phyloP scores from a whole-genome alignment of 495 filamentous ascomycete genomes.

The Talaromyces borbonicus region DNA sequence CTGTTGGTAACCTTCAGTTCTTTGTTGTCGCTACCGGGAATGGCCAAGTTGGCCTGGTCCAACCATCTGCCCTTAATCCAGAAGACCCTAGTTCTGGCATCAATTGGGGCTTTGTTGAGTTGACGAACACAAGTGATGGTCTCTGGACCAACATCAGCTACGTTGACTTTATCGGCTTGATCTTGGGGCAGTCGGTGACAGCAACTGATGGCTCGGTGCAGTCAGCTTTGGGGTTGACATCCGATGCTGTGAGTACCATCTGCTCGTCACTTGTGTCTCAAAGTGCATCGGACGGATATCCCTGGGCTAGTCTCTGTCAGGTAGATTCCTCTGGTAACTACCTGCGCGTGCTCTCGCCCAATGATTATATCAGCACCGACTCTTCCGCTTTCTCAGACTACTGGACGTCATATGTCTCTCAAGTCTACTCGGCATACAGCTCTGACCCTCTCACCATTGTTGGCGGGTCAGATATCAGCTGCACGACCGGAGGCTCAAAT shows the following conservation, averaged over 20 bases:
- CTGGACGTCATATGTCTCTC: constrained; percentile 50
- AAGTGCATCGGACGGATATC: constrained; percentile 21
- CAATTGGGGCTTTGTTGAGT: constrained; percentile 40
- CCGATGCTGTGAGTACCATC: constrained; percentile 22
- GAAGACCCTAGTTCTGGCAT: constrained; percentile 27
- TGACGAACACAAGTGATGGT: constrained; percentile 27
- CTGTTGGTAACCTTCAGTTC: constrained; percentile 28
- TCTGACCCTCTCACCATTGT: constrained; percentile 36
- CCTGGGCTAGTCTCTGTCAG: constrained; percentile 31
- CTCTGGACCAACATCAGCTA: constrained; percentile 37
- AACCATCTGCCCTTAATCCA: constrained; percentile 34
- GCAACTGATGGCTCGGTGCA: constrained; percentile 23
- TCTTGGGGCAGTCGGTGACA: constrained; percentile 29
- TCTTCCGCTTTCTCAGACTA: constrained; percentile 28
- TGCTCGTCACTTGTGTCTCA: constrained; percentile 27
- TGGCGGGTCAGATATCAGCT: constrained; percentile 39
- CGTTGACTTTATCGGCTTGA: constrained; percentile 39
- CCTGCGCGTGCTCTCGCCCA: constrained; percentile 2
- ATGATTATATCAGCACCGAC: constrained; percentile 4
- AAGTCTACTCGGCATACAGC: constrained; percentile 53
- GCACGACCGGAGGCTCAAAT: constrained; percentile 35
- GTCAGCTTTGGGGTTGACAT: constrained; percentile 21
- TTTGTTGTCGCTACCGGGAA: constrained; percentile 20
- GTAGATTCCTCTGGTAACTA: constrained; percentile 13
- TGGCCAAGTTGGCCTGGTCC: constrained; percentile 23